Evolutionary conservation across 108 stramenopile species (phyloP), one percentile per base, ranked within the genome.

Genomic region (Licmophora abbreviata): DNA sequence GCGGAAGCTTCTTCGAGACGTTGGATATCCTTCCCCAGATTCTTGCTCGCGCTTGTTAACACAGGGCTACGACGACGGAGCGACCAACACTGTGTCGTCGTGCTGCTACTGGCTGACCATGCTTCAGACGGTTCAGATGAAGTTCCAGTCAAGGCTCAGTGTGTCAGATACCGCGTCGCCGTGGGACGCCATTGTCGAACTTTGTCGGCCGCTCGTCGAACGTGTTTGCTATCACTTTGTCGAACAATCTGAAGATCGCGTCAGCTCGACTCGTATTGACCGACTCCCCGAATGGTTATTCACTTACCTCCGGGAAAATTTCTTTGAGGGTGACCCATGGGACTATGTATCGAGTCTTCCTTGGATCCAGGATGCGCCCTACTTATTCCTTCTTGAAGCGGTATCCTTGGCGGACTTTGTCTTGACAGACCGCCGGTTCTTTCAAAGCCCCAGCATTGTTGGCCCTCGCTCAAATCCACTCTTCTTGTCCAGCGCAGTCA

Each of bases 211-310:
- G 18, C 25, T 77, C 10, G 70, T 74, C 2, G 58, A 74, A 21
- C 40, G 73, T 27, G 29, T 81, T 7, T 20, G 53, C 1, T 85
- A 69, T 66, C 88, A 90, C 53, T 90, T 90, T 67, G 59, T 90
- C 18, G 67, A 77, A 38, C 51, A 69, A 31, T 51, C 51, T 36
- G 50, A 47, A 2, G 66, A 75, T 21, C 60, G 64, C 27, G 31
- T 77, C 22, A 77, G 71, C 18, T 48, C 77, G 20, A 55, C 59
- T 44, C 64, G 69, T 1, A 67, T 76, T 15, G 83, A 85, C 52
- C 63, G 76, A 41, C 63, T 89, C n/a, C 81, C 83, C 15, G 83
- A 89, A 63, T 85, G 83, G 83, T 44, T 85, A 1, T 69, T 85
- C 41, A 61, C 47, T 21, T 89, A 85, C 51, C 48, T 89, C n/a